Evolutionary conservation across 2,329 filamentous ascomycete species (phyloP).

Genomic region (Fusarium nanum): DNA sequence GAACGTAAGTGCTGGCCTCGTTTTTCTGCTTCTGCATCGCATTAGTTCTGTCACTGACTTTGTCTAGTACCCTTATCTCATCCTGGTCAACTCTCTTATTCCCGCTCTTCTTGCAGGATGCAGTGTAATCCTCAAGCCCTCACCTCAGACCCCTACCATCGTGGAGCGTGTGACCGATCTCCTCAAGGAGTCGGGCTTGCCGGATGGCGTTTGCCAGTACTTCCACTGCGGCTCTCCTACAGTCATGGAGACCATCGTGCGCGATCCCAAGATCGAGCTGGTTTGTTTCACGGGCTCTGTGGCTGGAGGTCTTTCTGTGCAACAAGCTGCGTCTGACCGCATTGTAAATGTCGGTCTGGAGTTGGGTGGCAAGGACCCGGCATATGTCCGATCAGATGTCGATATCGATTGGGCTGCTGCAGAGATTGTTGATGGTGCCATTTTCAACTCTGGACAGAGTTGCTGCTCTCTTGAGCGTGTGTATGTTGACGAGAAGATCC

Average conservation of each 20-base stretch:
- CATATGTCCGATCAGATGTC: conserved; percentile 87
- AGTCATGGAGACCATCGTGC: conserved; percentile 81
- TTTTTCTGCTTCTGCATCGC: neutral
- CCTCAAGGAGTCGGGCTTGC: conserved; percentile 84
- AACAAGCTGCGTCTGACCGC: conserved; percentile 84
- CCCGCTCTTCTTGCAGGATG: conserved; percentile 93
- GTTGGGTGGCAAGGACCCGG: conserved; percentile 94
- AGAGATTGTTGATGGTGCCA: conserved; percentile 93
- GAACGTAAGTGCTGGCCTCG: conserved; percentile 75
- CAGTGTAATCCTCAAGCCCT: conserved; percentile 92
- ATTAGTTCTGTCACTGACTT: conserved; percentile 12
- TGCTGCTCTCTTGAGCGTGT: conserved; percentile 94
- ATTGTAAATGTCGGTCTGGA: conserved; percentile 89
- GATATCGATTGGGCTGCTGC: conserved; percentile 91
- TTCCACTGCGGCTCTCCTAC: conserved; percentile 87
- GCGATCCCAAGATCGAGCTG: conserved; percentile 79
- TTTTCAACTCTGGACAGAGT: conserved; percentile 99
- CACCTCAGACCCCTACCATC: conserved; percentile 92
- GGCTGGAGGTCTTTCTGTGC: conserved; percentile 85
- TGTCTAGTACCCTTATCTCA: conserved; percentile 88
- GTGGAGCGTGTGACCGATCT: conserved; percentile 83
- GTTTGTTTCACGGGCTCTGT: conserved; percentile 97
- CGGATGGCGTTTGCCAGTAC: conserved; percentile 86
- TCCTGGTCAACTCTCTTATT: conserved; percentile 90
- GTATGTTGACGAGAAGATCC: conserved; percentile 86